phyloP scores from a whole-genome alignment of 805 yeast species.

The Starmerella etchellsii region DNA sequence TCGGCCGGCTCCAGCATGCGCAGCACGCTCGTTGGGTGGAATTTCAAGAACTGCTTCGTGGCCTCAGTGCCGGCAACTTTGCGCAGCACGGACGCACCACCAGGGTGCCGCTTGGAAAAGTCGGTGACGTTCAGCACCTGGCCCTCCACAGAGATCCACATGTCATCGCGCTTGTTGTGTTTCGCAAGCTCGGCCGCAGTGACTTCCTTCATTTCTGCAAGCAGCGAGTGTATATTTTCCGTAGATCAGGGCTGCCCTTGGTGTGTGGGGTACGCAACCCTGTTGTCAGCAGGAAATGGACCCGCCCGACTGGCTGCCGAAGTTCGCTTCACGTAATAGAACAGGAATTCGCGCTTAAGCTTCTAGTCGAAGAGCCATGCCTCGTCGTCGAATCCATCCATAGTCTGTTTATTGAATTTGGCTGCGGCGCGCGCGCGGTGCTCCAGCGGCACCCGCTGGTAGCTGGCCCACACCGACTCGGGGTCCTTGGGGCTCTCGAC shows the following conservation, averaged over 20 bases:
- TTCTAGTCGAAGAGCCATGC: constrained; percentile 12
- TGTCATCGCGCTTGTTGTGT: constrained; percentile 47
- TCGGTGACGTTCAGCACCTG: constrained; percentile 68
- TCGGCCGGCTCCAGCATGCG: constrained; percentile 46
- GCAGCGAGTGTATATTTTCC: too few species aligned
- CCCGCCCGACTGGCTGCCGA: too few species aligned
- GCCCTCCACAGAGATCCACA: constrained; percentile 78
- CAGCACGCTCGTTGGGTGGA: constrained; percentile 82
- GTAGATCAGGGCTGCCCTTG: too few species aligned
- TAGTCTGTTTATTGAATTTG: constrained; percentile 1
- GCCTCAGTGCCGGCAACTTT: constrained; percentile 65
- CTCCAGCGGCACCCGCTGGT: too few species aligned
- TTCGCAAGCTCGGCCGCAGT: constrained; percentile 30
- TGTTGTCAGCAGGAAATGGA: too few species aligned
- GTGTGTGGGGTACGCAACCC: too few species aligned
- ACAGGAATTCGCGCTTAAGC: too few species aligned
- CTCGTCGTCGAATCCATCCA: constrained; percentile 7
- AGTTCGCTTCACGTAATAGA: too few species aligned
- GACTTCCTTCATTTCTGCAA: constrained; percentile 6
- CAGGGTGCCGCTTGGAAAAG: constrained; percentile 47
- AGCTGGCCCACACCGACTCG: too few species aligned
- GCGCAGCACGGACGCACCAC: constrained; percentile 43
- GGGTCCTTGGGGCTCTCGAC: too few species aligned
- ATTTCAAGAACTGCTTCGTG: constrained; percentile 70
- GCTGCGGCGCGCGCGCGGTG: not conserved